Conservation (phyloP, 177 flowering plant species). For the Telopea speciosissima region DNA sequence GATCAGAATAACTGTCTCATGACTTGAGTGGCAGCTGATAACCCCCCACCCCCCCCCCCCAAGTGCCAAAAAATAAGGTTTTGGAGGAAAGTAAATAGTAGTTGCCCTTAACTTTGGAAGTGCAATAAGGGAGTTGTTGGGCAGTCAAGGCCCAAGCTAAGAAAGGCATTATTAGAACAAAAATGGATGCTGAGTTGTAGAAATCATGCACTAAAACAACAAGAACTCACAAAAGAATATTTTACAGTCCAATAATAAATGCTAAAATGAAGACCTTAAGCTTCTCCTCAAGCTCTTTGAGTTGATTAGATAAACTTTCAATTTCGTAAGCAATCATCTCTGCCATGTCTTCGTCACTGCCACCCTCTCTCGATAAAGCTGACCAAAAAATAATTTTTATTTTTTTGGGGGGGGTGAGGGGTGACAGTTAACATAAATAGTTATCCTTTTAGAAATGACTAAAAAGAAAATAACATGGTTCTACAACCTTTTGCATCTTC, state of each 20-base stretch:
- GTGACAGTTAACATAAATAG: constrained; percentile 1
- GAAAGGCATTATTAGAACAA: neutral
- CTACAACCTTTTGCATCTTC: constrained; percentile 77
- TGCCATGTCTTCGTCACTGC: constrained; percentile 78
- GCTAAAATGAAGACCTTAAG: constrained; percentile 47
- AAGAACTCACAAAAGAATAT: neutral
- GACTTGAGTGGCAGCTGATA: too few relatives aligned
- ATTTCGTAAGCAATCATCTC: constrained; percentile 86
- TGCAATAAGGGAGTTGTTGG: neutral
- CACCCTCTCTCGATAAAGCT: constrained; percentile 77
- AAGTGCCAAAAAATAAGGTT: too few relatives aligned
- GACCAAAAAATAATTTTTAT: constrained; percentile 12
- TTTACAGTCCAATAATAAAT: neutral
- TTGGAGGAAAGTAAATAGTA: too few relatives aligned
- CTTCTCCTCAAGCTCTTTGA: constrained; percentile 70
- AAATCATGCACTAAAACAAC: neutral
- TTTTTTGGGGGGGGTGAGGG: too few relatives aligned
- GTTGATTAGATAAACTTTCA: constrained; percentile 47
- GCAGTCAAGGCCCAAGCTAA: too few relatives aligned
- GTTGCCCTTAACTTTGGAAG: too few relatives aligned
- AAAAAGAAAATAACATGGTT: neutral
- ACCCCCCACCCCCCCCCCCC: too few relatives aligned
- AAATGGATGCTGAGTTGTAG: neutral
- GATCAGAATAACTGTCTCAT: too few relatives aligned
- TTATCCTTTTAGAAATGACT: neutral